Conservation (phyloP, 2,329 filamentous ascomycete species). For the Ophiostoma triangulosporum region DNA sequence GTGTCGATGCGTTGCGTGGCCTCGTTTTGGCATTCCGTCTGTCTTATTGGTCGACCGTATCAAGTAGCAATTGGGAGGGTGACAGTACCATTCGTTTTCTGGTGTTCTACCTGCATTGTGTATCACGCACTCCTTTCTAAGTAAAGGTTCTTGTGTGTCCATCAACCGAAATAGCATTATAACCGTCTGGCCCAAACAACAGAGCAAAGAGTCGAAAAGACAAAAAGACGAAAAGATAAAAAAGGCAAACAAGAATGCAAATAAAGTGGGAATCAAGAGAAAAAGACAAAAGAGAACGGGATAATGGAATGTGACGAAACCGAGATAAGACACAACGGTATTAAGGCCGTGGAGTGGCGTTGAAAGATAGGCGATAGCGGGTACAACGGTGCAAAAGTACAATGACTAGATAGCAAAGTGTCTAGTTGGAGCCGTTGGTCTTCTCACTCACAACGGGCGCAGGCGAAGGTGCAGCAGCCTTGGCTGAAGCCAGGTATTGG, state of each 20-base stretch:
- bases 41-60: too few species aligned
- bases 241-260: background rate
- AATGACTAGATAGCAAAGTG: background rate
- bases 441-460: conserved; percentile 34
- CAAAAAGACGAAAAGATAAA: background rate
- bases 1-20: background rate
- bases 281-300: background rate
- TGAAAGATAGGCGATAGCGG: background rate
- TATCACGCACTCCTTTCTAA: background rate
- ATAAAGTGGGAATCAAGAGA: conserved; percentile 6
- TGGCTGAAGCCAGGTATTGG: conserved; percentile 45
- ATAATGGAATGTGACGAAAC: too few species aligned
- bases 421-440: conserved; percentile 17
- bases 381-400: background rate
- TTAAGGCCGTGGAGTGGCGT: background rate
- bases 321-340: background rate
- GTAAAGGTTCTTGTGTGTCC: background rate
- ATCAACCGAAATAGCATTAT: background rate
- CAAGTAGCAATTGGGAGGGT: too few species aligned
- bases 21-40: too few species aligned
- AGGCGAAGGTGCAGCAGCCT: conserved; percentile 30
- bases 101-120: background rate
- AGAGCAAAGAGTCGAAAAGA: background rate
- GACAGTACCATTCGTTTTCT: background rate
- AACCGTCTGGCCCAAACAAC: background rate